Base-by-base conservation (phyloP, 2,329 filamentous ascomycete genomes). In the Colletotrichum lentis region DNA sequence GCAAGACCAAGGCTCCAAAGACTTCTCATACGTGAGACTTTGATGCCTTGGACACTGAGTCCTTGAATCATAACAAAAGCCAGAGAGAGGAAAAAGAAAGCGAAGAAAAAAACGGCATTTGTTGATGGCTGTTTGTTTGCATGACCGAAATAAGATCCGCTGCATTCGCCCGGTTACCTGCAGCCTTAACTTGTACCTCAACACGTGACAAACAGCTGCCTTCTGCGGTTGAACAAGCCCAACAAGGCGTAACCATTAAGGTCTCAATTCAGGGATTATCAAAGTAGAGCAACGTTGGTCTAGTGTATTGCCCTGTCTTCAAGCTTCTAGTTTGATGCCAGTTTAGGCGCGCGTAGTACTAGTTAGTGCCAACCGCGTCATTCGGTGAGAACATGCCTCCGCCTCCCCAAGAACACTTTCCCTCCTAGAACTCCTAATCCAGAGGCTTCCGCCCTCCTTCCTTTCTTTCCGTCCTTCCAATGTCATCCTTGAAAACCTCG, bases 141-240 rank as follows among this genome's bases (percentile, higher is more conserved):
- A 60, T 44, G 44, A 69, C 54, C 37, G 24, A 63, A 67, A 63
- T 70, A 67, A 69, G 67, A 46, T 71, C 67, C 67, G 69, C 53
- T 59, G 62, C 56, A 54, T 57, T 62, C 58, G 53, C 27, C 35
- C 69, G 69, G 69, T 67, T 71, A 70, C 49, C 69, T 71, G 69
- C 69, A 71, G 64, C 58, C 54, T 62, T 56, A 59, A 55, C 63
- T 58, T 63, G 67, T 71, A 62, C 50, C 62, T 59, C 58, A 49
- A 43, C 67, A 71, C 69, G 69, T 71, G 69, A 71, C 69, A 71
- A 71, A 71, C 69, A 71, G 50, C 44, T 66, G 58, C 49, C 54
- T 58, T 52, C 53, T 24, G 59, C 18, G 35, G 53, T 69, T 66
- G 27, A 53, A 69, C 62, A 65, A 68, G 65, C 56, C 55, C 44